Base-by-base conservation (phyloP, 768 basidiomycete species). In the Kwoniella botswanensis region DNA sequence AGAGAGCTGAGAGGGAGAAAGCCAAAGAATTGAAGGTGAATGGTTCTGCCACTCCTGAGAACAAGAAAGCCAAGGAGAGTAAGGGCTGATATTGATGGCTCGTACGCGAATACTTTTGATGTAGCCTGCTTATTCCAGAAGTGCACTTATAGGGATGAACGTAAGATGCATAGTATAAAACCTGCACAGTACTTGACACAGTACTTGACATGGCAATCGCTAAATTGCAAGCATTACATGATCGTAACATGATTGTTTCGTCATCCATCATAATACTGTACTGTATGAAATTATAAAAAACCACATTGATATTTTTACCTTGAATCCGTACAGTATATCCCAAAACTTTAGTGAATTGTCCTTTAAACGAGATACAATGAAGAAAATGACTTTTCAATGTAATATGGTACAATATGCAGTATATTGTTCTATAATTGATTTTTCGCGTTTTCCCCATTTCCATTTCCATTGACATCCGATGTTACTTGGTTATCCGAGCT, bases 1-100 rank as follows among this genome's bases (percentile, higher is more conserved):
- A 29, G 12, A 24, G 55, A 57, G 64, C 64, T 11, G 59, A 61
- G 22, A 43, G 59, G 22, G 35, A 15, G 42, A 61, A 61, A n/a
- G n/a, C 11, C 15, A 61, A 35, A 4, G 18, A 29, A 15, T 9
- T 35, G 35, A 35, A 50, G 46, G 13, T 18, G 12, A 50, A 50
- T 12, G 46, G 46, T 18, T 15, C 12, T 50, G 13, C 18, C 12
- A 50, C 46, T 12, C 46, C 46, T 15, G 46, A 4, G 10, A 50
- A 15, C 12, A 13, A 50, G 18, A 50, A 50, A 18, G 10, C 12
- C 18, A 50, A 18, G 46, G 3, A 18, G 18, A 50, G 18, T 15
- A 18, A 50, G 6, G 3, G 0, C 46, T 50, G 46, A 50, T 15
- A 35, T 35, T 35, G 35, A 35, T 35, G 6, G 35, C 35, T 35